Base-by-base conservation (phyloP, 179 eudicot species). In the Spinacia oleracea region DNA sequence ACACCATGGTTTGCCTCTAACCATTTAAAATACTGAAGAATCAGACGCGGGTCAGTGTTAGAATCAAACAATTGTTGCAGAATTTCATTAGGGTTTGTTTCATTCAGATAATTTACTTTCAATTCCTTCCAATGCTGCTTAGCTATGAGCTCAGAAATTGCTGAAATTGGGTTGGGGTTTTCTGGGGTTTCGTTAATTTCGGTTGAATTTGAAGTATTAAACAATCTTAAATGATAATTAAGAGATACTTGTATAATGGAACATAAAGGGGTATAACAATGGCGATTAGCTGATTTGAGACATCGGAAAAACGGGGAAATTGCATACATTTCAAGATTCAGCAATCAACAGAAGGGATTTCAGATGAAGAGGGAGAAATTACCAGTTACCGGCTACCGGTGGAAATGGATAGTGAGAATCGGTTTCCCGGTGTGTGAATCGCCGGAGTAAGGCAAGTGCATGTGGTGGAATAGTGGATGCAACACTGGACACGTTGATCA, bases 61-160 rank as follows among this genome's bases (percentile, higher is more conserved):
- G 70, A 70, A 14, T 86, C 84, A 48, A 86, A 29, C 45, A 89
- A 82, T 15, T 82, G 73, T 62, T 76, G 77, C 68, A 87, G 46
- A 40, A 84, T 76, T 11, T 23, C 76, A 79, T 81, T 76, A 23
- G 87, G 86, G 79, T 73, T 43, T 20, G 58, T 68, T 9, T 74
- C 80, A 18, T 76, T 31, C 45, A 77, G 45, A 6, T 18, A 53
- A 9, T 77, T 25, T 34, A 0, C 12, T 83, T 83, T 88, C 83
- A 90, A 64, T 63, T 82, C 65, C 23, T 79, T 59, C 93, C 93
- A 89, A 34, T 85, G 85, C 74, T 87, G 91, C 9, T 66, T 82
- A 32, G 70, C 38, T 63, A 90, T 87, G 69, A 88, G 72, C 59
- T 80, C 78, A 12, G 83, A 76, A 75, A 84, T 51, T 8, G 74